Percentiles rank a stretch among this genome's conserved stretches.
phyloP scores from a whole-genome alignment of 1,139 yeast species.

The Blastobotrys apis region DNA sequence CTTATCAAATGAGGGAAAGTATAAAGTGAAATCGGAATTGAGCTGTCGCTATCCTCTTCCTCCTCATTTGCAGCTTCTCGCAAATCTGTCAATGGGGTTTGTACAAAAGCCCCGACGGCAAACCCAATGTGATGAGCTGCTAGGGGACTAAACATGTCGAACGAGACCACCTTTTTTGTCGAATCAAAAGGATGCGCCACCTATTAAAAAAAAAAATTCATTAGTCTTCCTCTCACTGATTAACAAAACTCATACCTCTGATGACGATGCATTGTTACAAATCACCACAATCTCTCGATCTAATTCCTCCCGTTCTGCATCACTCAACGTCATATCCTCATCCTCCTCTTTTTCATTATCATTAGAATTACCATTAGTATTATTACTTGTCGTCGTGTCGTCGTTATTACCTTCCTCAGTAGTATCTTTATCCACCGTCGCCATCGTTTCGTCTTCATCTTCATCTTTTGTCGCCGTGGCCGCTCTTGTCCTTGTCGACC shows the following conservation, averaged over 20 bases:
- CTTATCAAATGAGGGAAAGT: conserved; percentile 53
- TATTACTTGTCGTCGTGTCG: too few relatives aligned
- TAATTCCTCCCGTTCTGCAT: conserved; percentile 40
- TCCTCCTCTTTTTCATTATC: conserved; percentile 32
- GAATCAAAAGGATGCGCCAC: conserved; percentile 50
- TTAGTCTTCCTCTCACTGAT: neutral
- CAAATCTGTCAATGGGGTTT: conserved; percentile 47
- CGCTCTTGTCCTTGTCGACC: too few relatives aligned
- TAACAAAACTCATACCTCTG: conserved; percentile 34
- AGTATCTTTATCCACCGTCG: neutral
- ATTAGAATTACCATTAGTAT: conserved; percentile 29
- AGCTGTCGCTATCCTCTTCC: conserved; percentile 35
- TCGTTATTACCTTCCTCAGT: neutral
- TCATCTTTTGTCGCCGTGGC: neutral
- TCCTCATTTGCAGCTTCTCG: conserved; percentile 18
- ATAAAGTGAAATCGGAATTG: conserved; percentile 50
- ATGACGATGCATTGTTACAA: conserved; percentile 64
- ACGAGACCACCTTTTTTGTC: conserved; percentile 69
- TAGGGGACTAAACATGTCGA: conserved; percentile 80
- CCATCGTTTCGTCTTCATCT: neutral
- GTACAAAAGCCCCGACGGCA: conserved; percentile 85
- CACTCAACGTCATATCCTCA: conserved; percentile 29
- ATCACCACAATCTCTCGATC: conserved; percentile 65
- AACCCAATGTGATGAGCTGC: conserved; percentile 97
- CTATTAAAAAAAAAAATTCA: conserved; percentile 16